Percentiles rank a stretch among this genome's conserved stretches.
Conservation (phyloP, 768 basidiomycete genomes). For the Tricholoma saponaceum region DNA sequence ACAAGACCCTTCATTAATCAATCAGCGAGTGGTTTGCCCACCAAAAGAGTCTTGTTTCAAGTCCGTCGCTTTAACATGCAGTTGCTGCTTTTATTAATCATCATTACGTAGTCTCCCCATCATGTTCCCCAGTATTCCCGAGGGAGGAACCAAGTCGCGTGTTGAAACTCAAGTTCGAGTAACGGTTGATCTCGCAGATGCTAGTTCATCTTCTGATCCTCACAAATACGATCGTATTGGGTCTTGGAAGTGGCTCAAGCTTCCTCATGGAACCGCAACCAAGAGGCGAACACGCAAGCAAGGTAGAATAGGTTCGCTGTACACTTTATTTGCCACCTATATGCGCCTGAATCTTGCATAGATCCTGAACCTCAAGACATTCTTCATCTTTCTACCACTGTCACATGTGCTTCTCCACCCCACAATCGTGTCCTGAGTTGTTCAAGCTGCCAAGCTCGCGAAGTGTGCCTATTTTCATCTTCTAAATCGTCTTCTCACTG, state of each 20-base stretch:
- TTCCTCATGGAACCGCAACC: slow-evolving; percentile 79
- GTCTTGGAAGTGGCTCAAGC: slow-evolving; percentile 85
- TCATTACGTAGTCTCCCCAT: slow-evolving; percentile 60
- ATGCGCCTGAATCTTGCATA: slow-evolving; percentile 25
- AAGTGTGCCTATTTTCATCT: slow-evolving; percentile 43
- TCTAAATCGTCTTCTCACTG: slow-evolving; percentile 4
- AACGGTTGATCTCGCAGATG: slow-evolving; percentile 71
- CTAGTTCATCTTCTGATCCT: slow-evolving; percentile 57
- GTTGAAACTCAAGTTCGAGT: slow-evolving; percentile 95
- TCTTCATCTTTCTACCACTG: slow-evolving; percentile 65
- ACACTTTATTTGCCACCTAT: slow-evolving; percentile 4
- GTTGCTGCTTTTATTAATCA: slow-evolving; percentile 9
- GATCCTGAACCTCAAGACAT: slow-evolving; percentile 68
- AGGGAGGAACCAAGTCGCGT: slow-evolving; percentile 80
- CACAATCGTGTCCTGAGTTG: slow-evolving; percentile 76
- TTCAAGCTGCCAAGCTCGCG: slow-evolving; percentile 83
- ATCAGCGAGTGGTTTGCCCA: slow-evolving; percentile 64
- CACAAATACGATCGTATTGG: slow-evolving; percentile 75
- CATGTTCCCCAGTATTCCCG: slow-evolving; percentile 79
- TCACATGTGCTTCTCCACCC: slow-evolving; percentile 80
- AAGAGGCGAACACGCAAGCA: slow-evolving; percentile 84
- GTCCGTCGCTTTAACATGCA: slow-evolving; percentile 35
- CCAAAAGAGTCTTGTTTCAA: slow-evolving; percentile 74
- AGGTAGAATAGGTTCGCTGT: slow-evolving; percentile 65
- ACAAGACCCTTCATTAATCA: slow-evolving; percentile 41